Evolutionary conservation across 73 alveolate species (phyloP).

Genomic region (Durusdinium trenchii): DNA sequence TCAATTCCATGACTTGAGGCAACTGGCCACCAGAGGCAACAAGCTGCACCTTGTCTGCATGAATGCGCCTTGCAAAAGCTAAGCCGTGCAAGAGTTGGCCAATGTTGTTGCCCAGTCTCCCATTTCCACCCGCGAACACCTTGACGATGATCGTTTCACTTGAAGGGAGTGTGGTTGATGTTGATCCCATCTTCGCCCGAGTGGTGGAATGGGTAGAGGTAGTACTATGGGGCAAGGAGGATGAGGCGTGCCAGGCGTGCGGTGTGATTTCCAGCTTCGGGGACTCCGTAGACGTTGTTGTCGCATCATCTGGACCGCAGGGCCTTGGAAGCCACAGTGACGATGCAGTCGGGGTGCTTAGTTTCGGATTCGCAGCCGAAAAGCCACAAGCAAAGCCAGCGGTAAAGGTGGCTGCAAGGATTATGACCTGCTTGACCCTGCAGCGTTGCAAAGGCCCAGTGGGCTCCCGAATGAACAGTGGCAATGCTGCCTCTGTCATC

Average conservation of each 20-base stretch:
- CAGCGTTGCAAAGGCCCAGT: background rate
- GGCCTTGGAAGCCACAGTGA: constrained; percentile 24
- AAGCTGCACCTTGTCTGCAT: constrained; percentile 78
- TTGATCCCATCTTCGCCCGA: background rate
- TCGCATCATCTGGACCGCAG: background rate
- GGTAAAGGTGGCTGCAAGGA: constrained; percentile 54
- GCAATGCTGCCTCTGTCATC: background rate
- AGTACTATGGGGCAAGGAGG: background rate
- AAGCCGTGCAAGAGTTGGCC: constrained; percentile 84
- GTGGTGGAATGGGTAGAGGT: background rate
- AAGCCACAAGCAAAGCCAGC: constrained; percentile 90
- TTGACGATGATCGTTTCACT: constrained; percentile 22
- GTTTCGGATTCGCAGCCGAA: constrained; percentile 34
- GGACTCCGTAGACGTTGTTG: background rate
- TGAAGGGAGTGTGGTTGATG: background rate
- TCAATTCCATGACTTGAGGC: constrained; percentile 41
- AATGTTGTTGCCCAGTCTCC: constrained; percentile 83
- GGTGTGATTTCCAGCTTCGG: background rate
- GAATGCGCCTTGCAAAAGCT: constrained; percentile 72
- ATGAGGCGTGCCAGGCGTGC: background rate
- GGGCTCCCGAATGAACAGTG: background rate
- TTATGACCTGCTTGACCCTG: constrained; percentile 18
- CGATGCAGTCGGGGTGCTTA: constrained; percentile 6
- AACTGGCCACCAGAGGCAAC: constrained; percentile 89
- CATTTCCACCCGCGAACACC: constrained; percentile 90